Evolutionary conservation across 176 grass and related monocot species (phyloP), one percentile per base, ranked within the genome.

Genomic region (Oropetium thomaeum): DNA sequence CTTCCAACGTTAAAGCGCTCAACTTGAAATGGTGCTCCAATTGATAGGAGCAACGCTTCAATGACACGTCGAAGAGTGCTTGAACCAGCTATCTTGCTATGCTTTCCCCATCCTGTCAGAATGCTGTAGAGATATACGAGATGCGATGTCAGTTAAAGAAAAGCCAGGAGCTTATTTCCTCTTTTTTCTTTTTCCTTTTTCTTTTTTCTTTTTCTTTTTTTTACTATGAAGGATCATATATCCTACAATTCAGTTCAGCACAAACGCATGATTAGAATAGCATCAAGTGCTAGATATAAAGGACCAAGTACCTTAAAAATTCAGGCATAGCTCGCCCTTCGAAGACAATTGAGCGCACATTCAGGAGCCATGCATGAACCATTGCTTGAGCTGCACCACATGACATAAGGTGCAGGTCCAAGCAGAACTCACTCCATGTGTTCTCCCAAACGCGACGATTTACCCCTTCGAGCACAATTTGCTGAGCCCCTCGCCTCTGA

Each of bases 331-430:
- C 79, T 68, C 85, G 84, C 37, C 96, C 96, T 75, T 85, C 85
- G 11, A 95, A 92, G 43, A 95, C 89, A 54, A 99, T 86, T 33
- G 87, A 86, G 54, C 85, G 96, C 73, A 95, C 49, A 23, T 86
- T 91, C 16, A 99, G 85, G 69, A 99, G 89, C 89, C 96, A 95
- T n/a, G 96, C 89, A 84, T 95, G 89, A 67, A 99, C 89, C 75
- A 95, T 89, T 79, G 96, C 96, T 74, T 94, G 96, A 27, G 96
- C 96, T 69, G 96, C 96, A 58, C 92, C 96, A 51, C 82, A 94
- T 70, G 96, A 99, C 96, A 99, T 99, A 52, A 99, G 89, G 63
- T 99, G 96, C 76, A 99, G 79, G 73, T 99, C 96, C 64, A 99
- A 58, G 77, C 79, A 90, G 65, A 88, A 90, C 40, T 99, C 92